Evolutionary conservation across 192 early-diverging fungal genomes (phyloP).

Genomic region (Diversispora epigaea): DNA sequence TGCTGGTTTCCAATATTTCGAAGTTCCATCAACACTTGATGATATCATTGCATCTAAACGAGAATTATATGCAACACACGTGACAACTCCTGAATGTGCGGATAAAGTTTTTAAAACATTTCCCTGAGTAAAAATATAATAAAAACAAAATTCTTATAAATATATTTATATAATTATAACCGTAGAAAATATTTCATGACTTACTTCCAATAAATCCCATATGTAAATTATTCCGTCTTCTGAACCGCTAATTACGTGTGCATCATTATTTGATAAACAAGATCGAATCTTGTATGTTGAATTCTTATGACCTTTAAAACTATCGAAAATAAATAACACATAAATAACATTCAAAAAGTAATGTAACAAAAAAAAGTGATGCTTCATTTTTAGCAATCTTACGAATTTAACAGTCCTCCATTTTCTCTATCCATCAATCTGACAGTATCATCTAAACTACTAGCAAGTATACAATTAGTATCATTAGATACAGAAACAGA

Average conservation of each 20-base stretch:
- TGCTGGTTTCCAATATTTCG: conserved; percentile 58
- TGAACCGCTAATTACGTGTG: conserved; percentile 78
- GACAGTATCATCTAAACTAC: conserved; percentile 74
- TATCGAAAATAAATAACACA: conserved; percentile 34
- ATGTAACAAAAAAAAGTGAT: not conserved
- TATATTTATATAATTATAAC: not conserved
- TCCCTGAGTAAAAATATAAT: conserved; percentile 40
- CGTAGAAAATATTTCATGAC: not conserved
- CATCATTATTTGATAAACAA: conserved; percentile 67
- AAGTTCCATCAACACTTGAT: conserved; percentile 63
- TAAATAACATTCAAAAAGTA: not conserved
- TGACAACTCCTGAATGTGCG: conserved; percentile 64
- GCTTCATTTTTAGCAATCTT: conserved; percentile 27
- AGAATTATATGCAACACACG: conserved; percentile 71
- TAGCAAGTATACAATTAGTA: conserved; percentile 71
- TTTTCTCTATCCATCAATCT: conserved; percentile 80
- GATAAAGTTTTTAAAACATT: conserved; percentile 41
- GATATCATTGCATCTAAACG: conserved; percentile 59
- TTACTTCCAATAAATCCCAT: conserved; percentile 79
- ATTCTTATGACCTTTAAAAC: conserved; percentile 82
- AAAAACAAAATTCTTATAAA: not conserved
- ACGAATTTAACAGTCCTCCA: conserved; percentile 72
- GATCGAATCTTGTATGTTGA: conserved; percentile 73
- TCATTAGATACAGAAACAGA: conserved; percentile 67
- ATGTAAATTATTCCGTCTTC: conserved; percentile 86